Percentiles rank a stretch among this genome's conserved stretches.
These are phyloP conservation scores for Stentor roeselii DNA, from an alignment of 73 alveolate genomes.

Conservation along the genomic window DNA sequence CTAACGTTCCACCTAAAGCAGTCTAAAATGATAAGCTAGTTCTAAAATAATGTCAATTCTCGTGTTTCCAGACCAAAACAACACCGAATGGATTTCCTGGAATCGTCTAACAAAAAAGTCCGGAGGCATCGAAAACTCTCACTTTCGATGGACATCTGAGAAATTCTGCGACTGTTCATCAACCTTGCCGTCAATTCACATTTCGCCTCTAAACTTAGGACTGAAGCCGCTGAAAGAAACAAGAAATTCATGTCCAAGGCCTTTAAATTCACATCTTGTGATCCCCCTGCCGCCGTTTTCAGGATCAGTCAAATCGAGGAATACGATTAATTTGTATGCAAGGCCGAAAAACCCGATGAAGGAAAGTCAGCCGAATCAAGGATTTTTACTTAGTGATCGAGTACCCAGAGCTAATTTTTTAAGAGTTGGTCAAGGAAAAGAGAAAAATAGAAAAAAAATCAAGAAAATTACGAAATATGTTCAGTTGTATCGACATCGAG, in stretches of 20 bases:
- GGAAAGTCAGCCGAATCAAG: not conserved
- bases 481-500: no score
- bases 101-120: not conserved
- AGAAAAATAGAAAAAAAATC: no score
- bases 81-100: not conserved
- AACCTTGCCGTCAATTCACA: not conserved
- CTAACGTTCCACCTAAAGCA: conserved; percentile 32
- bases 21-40: conserved; percentile 11
- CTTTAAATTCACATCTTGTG: not conserved
- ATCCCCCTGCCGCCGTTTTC: not conserved
- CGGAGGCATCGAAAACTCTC: not conserved
- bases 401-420: not conserved
- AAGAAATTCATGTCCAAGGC: not conserved
- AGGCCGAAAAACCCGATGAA: not conserved
- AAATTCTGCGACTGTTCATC: not conserved
- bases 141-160: not conserved
- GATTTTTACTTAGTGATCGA: not conserved
- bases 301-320: not conserved
- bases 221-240: not conserved
- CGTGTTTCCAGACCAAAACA: not conserved
- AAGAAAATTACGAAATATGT: no score
- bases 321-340: not conserved
- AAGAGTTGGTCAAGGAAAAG: no score
- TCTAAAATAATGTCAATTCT: not conserved
- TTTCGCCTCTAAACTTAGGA: not conserved